A percentile compares a stretch with the other conserved stretches of the same genome.
phyloP scores from a whole-genome alignment of 495 filamentous ascomycete genomes.

The Penicillium paradoxum region DNA sequence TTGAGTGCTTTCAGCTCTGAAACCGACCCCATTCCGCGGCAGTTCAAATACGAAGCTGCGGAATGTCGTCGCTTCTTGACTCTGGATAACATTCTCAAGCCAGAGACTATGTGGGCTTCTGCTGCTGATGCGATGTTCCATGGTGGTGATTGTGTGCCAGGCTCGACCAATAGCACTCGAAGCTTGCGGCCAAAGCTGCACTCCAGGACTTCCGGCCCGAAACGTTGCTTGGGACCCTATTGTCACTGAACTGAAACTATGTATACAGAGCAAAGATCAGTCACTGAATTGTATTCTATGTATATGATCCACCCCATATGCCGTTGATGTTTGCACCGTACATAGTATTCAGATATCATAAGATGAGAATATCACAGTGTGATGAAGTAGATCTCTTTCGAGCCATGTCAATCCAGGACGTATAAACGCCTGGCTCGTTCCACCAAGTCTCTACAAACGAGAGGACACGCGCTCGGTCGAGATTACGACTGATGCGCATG shows the following conservation, averaged over 20 bases:
- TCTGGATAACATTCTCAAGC: neutral
- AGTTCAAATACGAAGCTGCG: neutral
- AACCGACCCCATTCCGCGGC: neutral
- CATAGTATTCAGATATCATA: neutral
- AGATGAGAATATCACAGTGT: slow-evolving; percentile 2
- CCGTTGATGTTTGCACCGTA: neutral
- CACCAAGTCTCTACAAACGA: slow-evolving; percentile 15
- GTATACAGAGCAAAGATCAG: too few relatives aligned
- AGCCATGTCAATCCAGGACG: slow-evolving; percentile 16
- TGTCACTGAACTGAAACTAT: neutral
- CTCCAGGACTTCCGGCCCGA: too few relatives aligned
- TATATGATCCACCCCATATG: neutral
- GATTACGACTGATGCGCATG: slow-evolving; percentile 16
- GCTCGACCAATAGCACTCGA: too few relatives aligned
- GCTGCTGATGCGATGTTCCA: too few relatives aligned
- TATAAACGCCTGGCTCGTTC: neutral
- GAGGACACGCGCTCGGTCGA: slow-evolving; percentile 15
- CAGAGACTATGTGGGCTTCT: neutral
- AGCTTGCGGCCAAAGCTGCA: neutral
- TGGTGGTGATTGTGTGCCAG: neutral
- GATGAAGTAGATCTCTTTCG: neutral
- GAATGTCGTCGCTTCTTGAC: neutral
- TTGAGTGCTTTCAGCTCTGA: neutral
- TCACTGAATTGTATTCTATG: neutral
- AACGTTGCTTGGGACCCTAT: neutral